Evolutionary conservation across 805 yeast species (phyloP).

Genomic region (Saturnispora besseyi): DNA sequence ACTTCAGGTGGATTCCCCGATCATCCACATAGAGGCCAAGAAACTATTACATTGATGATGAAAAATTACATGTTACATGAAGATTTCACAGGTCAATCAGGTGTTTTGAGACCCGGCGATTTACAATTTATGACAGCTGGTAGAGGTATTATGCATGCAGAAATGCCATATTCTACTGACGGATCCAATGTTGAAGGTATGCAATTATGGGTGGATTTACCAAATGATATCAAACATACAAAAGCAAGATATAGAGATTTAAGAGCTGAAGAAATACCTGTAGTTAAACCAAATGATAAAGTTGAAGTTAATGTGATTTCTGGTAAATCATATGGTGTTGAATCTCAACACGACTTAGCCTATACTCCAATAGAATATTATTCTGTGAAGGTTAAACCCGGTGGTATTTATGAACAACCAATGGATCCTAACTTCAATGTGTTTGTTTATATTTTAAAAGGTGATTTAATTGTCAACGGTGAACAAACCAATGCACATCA

Average conservation of each 20-base stretch:
- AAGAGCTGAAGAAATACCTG: conserved; percentile 60
- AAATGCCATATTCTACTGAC: conserved; percentile 61
- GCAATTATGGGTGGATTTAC: conserved; percentile 86
- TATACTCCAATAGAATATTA: conserved; percentile 75
- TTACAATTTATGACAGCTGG: conserved; percentile 94
- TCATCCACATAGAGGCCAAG: conserved; percentile 79
- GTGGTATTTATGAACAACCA: conserved; percentile 53
- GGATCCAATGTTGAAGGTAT: conserved; percentile 50
- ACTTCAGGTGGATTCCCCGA: conserved; percentile 73
- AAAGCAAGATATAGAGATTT: conserved; percentile 76
- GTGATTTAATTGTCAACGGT: conserved; percentile 39
- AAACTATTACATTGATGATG: conserved; percentile 59
- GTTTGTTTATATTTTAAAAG: conserved; percentile 62
- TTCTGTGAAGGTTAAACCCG: conserved; percentile 54
- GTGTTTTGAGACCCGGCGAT: conserved; percentile 72
- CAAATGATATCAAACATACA: conserved; percentile 48
- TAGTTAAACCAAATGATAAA: conserved; percentile 54
- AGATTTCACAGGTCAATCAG: conserved; percentile 81
- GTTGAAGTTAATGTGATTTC: conserved; percentile 63
- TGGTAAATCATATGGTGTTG: conserved; percentile 70
- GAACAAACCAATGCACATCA: conserved; percentile 37
- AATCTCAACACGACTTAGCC: conserved; percentile 64
- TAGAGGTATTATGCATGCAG: conserved; percentile 75
- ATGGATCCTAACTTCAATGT: conserved; percentile 55
- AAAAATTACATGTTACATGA: conserved; percentile 69